Evolutionary conservation across 1,284 basidiomycete species (phyloP), one percentile per base, ranked within the genome.

Genomic region (Grifola frondosa): DNA sequence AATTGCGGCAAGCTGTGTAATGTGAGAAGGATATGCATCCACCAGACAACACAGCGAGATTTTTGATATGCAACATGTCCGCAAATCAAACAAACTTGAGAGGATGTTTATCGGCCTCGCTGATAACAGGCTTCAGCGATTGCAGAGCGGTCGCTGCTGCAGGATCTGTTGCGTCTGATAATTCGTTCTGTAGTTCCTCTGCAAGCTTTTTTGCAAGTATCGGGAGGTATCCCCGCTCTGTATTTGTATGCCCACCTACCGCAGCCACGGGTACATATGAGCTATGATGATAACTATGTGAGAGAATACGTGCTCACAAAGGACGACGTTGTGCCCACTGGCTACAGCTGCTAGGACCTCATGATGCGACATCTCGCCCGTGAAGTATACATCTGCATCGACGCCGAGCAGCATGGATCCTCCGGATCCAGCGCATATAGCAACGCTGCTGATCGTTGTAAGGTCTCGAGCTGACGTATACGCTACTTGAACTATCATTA

Each of bases 321-420:
- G 74, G 50, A 94, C 77, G 57, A 95, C 84, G 54, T 86, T 76
- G 56, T 74, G 80, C 30, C 88, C 88, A 35, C 68, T 66, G 11
- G 86, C 88, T 2, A 90, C 72, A 3, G 84, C 77, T 3, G 88
- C 86, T 21, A 95, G 73, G 35, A 93, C 81, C 48, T 93, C 86
- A 61, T 95, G 91, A 66, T 95, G 91, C 20, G 77, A 65, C 90
- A 95, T 91, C 65, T 95, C 92, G n/a, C 92, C 92, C 1, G 92
- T 96, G 55, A 92, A 75, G 62, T 89, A 89, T 20, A 92, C 76
- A 62, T 95, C 90, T 30, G 90, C 90, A 24, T 78, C 67, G 42
- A 79, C 74, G 37, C 78, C 83, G 30, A 73, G 63, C 29, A 96
- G 75, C 64, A 92, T 71, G 31, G 84, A 83, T 2, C 79, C 87